Conservation (phyloP, 805 yeast species). For the Saturnispora zaruensis region DNA sequence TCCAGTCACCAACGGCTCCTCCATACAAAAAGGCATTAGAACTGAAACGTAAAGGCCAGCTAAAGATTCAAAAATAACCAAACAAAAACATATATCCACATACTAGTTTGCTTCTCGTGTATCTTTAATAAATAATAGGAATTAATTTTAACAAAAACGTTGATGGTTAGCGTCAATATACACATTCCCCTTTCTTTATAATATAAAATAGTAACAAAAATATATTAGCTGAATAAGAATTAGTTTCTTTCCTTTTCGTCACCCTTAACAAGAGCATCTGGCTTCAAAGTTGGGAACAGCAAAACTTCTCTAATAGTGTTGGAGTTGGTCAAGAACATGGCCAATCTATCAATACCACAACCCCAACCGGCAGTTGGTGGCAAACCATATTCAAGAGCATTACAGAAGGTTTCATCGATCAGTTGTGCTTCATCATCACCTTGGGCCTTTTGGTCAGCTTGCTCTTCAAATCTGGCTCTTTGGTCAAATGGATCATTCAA, state of each 20-base stretch:
- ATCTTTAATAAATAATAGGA: background rate
- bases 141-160: background rate
- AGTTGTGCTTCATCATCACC: slow-evolving; percentile 99
- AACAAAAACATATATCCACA: background rate
- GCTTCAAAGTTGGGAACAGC: slow-evolving; percentile 97
- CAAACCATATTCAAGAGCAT: slow-evolving; percentile 94
- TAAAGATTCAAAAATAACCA: slow-evolving; percentile 21
- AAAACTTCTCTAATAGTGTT: slow-evolving; percentile 96
- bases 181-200: background rate
- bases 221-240: background rate
- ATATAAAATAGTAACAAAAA: background rate
- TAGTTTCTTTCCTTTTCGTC: slow-evolving; percentile 22
- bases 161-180: background rate
- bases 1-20: slow-evolving; percentile 93
- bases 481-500: slow-evolving; percentile 98
- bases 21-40: slow-evolving; percentile 91
- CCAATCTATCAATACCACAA: slow-evolving; percentile 95
- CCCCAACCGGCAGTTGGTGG: slow-evolving; percentile 99
- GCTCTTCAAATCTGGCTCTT: slow-evolving; percentile 96
- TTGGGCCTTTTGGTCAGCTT: slow-evolving; percentile 95
- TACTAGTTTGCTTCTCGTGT: background rate
- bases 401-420: slow-evolving; percentile 93
- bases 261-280: slow-evolving; percentile 49
- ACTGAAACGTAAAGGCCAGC: slow-evolving; percentile 67
- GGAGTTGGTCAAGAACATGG: slow-evolving; percentile 96